Evolutionary conservation across 306 rosid species (phyloP).

Genomic region (Fagus sylvatica): DNA sequence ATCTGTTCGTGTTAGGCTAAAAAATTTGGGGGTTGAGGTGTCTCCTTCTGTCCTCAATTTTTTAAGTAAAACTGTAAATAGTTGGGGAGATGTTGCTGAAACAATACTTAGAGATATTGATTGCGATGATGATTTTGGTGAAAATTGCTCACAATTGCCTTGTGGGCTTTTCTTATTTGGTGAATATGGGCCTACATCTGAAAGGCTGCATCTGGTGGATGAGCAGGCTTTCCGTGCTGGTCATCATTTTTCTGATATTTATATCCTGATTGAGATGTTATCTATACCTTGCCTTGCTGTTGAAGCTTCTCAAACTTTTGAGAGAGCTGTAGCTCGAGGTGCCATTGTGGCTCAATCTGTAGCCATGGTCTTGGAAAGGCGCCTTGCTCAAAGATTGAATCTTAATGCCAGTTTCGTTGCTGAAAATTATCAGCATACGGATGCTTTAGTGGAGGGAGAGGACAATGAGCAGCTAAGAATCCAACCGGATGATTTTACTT

Average conservation of each 20-base stretch:
- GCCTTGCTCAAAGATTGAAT: slow-evolving; percentile 73
- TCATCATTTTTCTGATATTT: slow-evolving; percentile 81
- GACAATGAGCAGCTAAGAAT: slow-evolving; percentile 67
- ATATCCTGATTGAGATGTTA: slow-evolving; percentile 84
- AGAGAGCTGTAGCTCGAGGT: slow-evolving; percentile 95
- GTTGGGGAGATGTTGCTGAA: slow-evolving; percentile 99
- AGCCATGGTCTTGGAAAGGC: slow-evolving; percentile 87
- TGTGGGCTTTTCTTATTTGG: slow-evolving; percentile 75
- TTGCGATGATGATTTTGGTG: slow-evolving; percentile 82
- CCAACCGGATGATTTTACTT: slow-evolving; percentile 80
- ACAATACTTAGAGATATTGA: slow-evolving; percentile 89
- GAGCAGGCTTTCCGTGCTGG: slow-evolving; percentile 69
- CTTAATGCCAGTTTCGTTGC: slow-evolving; percentile 45
- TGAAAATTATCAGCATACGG: slow-evolving; percentile 64
- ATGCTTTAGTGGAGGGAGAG: slow-evolving; percentile 60
- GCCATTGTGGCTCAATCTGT: slow-evolving; percentile 80
- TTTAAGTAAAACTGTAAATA: slow-evolving; percentile 86
- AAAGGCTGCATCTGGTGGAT: slow-evolving; percentile 62
- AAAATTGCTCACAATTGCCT: slow-evolving; percentile 56
- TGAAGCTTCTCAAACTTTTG: slow-evolving; percentile 96
- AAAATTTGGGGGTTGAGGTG: slow-evolving; percentile 75
- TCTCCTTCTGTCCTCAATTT: slow-evolving; percentile 90
- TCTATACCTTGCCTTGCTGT: slow-evolving; percentile 95
- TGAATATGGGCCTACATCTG: slow-evolving; percentile 55
- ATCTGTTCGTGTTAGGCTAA: slow-evolving; percentile 82